Conservation (phyloP, 2,329 filamentous ascomycete genomes). For the Cytospora mali region DNA sequence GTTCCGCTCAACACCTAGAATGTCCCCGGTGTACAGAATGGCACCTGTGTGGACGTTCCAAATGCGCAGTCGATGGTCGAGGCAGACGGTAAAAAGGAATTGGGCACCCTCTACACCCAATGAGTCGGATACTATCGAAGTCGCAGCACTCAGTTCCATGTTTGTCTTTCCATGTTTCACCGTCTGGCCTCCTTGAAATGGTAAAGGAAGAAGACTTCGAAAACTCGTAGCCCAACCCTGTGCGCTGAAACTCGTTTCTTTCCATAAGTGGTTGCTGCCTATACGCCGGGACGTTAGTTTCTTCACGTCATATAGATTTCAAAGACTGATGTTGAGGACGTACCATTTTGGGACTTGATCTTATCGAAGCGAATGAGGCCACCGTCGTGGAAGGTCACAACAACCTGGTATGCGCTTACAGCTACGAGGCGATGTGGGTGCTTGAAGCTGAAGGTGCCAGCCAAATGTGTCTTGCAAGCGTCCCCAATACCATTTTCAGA, state of each 20-base stretch:
- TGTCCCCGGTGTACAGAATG: slow-evolving; percentile 74
- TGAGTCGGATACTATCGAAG: slow-evolving; percentile 59
- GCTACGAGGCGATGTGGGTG: slow-evolving; percentile 80
- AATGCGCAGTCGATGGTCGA: slow-evolving; percentile 86
- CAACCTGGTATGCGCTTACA: slow-evolving; percentile 70
- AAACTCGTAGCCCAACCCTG: slow-evolving; percentile 72
- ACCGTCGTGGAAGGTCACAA: slow-evolving; percentile 81
- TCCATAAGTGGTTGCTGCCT: slow-evolving; percentile 55
- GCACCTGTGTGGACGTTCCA: slow-evolving; percentile 88
- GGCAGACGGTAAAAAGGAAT: slow-evolving; percentile 76
- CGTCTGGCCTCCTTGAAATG: slow-evolving; percentile 66
- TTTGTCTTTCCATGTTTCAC: slow-evolving; percentile 65
- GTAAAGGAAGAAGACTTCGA: slow-evolving; percentile 67
- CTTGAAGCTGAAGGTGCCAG: slow-evolving; percentile 76
- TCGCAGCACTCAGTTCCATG: slow-evolving; percentile 69
- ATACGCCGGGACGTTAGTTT: slow-evolving; percentile 4
- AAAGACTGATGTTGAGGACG: slow-evolving; percentile 32
- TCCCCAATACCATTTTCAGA: slow-evolving; percentile 75
- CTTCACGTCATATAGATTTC: too few relatives aligned
- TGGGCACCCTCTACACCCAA: slow-evolving; percentile 53
- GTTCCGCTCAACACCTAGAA: slow-evolving; percentile 69
- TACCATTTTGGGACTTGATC: slow-evolving; percentile 51
- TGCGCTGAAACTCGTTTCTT: slow-evolving; percentile 72
- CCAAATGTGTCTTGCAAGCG: slow-evolving; percentile 73
- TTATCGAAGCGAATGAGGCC: slow-evolving; percentile 72